phyloP scores from a whole-genome alignment of 2,329 filamentous ascomycete genomes.

The Berkeleyomyces rouxiae region DNA sequence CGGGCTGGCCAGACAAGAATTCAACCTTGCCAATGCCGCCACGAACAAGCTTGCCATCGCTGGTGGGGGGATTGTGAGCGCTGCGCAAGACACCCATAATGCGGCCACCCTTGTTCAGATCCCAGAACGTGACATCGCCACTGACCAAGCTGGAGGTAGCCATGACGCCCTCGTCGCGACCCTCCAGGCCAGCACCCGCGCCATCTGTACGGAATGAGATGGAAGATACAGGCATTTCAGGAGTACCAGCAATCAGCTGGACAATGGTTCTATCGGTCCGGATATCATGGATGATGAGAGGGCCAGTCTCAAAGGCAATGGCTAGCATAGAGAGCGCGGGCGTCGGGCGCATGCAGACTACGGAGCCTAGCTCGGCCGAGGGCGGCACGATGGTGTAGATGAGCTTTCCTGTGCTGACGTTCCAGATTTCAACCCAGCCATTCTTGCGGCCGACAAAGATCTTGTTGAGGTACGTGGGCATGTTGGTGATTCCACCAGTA shows the following conservation, averaged over 20 bases:
- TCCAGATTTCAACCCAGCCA: slow-evolving; percentile 93
- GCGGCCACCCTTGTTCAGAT: slow-evolving; percentile 74
- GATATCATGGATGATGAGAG: slow-evolving; percentile 67
- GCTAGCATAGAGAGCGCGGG: slow-evolving; percentile 74
- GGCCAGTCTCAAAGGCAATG: slow-evolving; percentile 69
- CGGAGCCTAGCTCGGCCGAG: slow-evolving; percentile 52
- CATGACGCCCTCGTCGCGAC: slow-evolving; percentile 77
- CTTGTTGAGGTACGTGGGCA: slow-evolving; percentile 95
- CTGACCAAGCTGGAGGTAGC: slow-evolving; percentile 65
- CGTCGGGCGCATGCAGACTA: slow-evolving; percentile 75
- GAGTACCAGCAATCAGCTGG: slow-evolving; percentile 46
- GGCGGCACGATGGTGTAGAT: slow-evolving; percentile 79
- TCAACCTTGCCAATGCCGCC: slow-evolving; percentile 77
- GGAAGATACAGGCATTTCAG: slow-evolving; percentile 53
- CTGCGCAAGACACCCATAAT: slow-evolving; percentile 75
- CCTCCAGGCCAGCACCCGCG: slow-evolving; percentile 73
- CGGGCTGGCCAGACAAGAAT: slow-evolving; percentile 76
- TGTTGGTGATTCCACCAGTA: slow-evolving; percentile 63
- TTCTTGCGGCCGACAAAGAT: slow-evolving; percentile 77
- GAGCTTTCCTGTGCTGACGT: slow-evolving; percentile 78
- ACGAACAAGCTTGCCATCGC: slow-evolving; percentile 36
- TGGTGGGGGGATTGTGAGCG: slow-evolving; percentile 63
- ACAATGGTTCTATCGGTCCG: slow-evolving; percentile 59
- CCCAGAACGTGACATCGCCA: slow-evolving; percentile 91
- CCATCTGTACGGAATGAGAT: slow-evolving; percentile 88